phyloP scores from a whole-genome alignment of 768 basidiomycete genomes.

The Boletus rubescentipes region DNA sequence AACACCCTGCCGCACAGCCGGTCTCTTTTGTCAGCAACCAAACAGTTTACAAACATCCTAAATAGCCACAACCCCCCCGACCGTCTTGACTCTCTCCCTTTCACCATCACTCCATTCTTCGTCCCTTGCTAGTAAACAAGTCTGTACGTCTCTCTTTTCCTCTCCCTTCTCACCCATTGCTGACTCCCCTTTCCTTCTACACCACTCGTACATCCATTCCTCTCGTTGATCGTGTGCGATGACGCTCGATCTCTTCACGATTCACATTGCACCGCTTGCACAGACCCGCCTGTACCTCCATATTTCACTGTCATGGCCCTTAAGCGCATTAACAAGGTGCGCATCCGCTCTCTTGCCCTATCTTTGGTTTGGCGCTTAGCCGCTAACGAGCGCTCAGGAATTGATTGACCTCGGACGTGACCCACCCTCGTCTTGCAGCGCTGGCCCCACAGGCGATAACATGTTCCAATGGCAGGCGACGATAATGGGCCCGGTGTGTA shows the following conservation, averaged over 20 bases:
- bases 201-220: background rate
- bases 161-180: background rate
- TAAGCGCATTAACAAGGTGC: slow-evolving; percentile 99
- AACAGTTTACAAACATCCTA: slow-evolving; percentile 38
- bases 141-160: slow-evolving; percentile 9
- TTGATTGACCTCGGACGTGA: slow-evolving; percentile 98
- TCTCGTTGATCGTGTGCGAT: slow-evolving; percentile 40
- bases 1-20: slow-evolving; percentile 8
- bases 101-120: slow-evolving; percentile 24
- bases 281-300: slow-evolving; percentile 16
- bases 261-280: slow-evolving; percentile 6
- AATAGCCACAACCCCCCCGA: slow-evolving; percentile 31
- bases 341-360: slow-evolving; percentile 2
- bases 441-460: slow-evolving; percentile 96
- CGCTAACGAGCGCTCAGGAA: slow-evolving; percentile 60
- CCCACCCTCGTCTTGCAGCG: slow-evolving; percentile 99
- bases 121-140: background rate
- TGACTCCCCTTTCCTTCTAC: background rate
- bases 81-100: slow-evolving; percentile 25
- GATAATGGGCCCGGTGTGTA: slow-evolving; percentile 96
- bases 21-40: slow-evolving; percentile 37
- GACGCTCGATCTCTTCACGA: slow-evolving; percentile 31
- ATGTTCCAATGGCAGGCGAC: slow-evolving; percentile 99
- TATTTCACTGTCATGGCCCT: slow-evolving; percentile 68
- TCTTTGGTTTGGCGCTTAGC: slow-evolving; percentile 6